A percentile compares a stretch with the other conserved stretches of the same genome.
Evolutionary conservation across 352 stramenopile genomes (phyloP).

Genomic region (Nothophytophthora sp.): DNA sequence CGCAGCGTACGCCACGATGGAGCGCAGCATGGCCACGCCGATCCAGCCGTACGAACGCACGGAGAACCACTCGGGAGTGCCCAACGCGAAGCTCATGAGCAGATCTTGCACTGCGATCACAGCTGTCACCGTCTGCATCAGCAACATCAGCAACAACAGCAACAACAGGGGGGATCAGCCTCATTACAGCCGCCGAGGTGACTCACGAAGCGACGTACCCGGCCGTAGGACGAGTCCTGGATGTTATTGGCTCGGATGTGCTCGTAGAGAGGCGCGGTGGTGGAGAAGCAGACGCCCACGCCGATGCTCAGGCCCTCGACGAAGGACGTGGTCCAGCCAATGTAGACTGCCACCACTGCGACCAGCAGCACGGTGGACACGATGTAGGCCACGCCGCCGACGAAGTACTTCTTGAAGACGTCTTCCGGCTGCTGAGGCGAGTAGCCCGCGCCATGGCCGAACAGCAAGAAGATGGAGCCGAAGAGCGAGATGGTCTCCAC

Average conservation of each 20-base stretch:
- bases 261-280: conserved; percentile 80
- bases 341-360: conserved; percentile 65
- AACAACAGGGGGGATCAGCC: background rate
- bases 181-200: too few relatives aligned
- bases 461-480: conserved; percentile 93
- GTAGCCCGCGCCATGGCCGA: conserved; percentile 86
- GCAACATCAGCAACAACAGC: background rate
- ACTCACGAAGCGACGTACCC: too few relatives aligned
- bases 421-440: conserved; percentile 67
- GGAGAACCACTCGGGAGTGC: conserved; percentile 86
- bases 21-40: conserved; percentile 66
- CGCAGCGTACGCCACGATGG: conserved; percentile 68
- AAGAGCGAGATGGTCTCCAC: conserved; percentile 95
- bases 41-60: conserved; percentile 71
- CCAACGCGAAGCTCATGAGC: conserved; percentile 86
- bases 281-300: conserved; percentile 81
- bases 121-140: conserved; percentile 69
- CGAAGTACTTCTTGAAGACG: conserved; percentile 73
- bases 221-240: conserved; percentile 77
- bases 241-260: conserved; percentile 82
- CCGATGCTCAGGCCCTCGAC: conserved; percentile 78
- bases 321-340: conserved; percentile 79
- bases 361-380: conserved; percentile 68
- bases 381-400: conserved; percentile 76
- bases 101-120: conserved; percentile 88